Base-by-base conservation (phyloP, 1,284 basidiomycete species). In the Moniliophthora roreri region DNA sequence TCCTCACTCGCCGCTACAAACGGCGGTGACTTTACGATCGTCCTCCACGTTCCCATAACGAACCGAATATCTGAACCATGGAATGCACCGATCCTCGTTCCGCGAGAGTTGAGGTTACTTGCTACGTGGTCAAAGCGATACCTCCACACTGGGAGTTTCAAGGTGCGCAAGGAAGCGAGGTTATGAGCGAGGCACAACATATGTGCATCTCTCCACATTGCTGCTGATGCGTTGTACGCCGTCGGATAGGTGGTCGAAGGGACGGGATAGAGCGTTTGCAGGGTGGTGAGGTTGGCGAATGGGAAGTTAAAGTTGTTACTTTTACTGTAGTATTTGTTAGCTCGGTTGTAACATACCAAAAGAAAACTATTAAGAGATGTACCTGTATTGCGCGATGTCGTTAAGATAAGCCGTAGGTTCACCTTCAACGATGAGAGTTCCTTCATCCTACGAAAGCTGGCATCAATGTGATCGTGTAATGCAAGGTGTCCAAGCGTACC, bases 241-340 rank as follows among this genome's bases (percentile, higher is more conserved):
- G 62, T 63, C 23, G 63, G 65, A 52, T 65, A 69, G 15, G 53
- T 57, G 21, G 24, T 28, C 0, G 67, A 67, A 8, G 65, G 66
- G 44, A 69, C 66, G 9, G 66, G 63, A 47, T 69, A 69, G 51
- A 58, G 51, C 20, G 42, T 45, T 55, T 67, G 50, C 6, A 69
- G 58, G 2, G 50, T 37, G 9, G 58, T 48, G 28, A 65, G 52
- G 46, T 60, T 41, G n/a, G 67, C 57, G 46, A 67, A 68, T 1
- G 74, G 74, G 62, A 76, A 69, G 61, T 76, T 74, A 34, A 77
- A 61, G 58, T 75, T 74, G 62, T 74, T 74, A 60, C 71, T 72
- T 54, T 65, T 67, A 49, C 72, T 73, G 48, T 62, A 50, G 52
- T 54, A 26, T 57, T 61, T 34, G n/a, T 20, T 23, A 37, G 34